Evolutionary conservation across 805 yeast species (phyloP).

Genomic region (Lachancea sp.): DNA sequence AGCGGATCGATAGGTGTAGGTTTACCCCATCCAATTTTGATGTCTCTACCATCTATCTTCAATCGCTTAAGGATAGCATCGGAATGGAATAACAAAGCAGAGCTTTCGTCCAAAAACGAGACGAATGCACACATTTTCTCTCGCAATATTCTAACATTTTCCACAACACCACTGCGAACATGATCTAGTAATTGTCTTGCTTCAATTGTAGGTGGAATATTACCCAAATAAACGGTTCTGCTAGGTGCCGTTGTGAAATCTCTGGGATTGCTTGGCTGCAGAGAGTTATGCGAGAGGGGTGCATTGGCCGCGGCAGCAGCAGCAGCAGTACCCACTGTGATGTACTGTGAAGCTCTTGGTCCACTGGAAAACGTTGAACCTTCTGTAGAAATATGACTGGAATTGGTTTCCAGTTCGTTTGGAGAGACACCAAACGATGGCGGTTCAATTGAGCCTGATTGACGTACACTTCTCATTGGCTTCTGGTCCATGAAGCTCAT

Average conservation of each 20-base stretch:
- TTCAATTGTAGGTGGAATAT: conserved; percentile 74
- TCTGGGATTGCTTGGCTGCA: conserved; percentile 20
- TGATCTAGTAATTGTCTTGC: conserved; percentile 81
- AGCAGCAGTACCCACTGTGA: conserved; percentile 3
- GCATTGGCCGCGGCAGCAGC: conserved; percentile 21
- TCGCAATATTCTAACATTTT: conserved; percentile 70
- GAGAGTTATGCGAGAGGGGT: conserved; percentile 11
- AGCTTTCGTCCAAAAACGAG: conserved; percentile 80
- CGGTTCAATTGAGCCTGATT: conserved; percentile 1
- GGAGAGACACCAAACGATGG: conserved; percentile 10
- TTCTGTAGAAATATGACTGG: conserved; percentile 14
- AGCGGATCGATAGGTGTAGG: conserved; percentile 67
- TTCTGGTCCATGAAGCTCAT: conserved; percentile 1
- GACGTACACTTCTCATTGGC: background rate
- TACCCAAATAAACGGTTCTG: conserved; percentile 86
- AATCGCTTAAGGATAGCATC: conserved; percentile 84
- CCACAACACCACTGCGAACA: conserved; percentile 86
- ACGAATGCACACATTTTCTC: conserved; percentile 85
- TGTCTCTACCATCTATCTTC: conserved; percentile 71
- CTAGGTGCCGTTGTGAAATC: conserved; percentile 50
- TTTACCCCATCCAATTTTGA: conserved; percentile 91
- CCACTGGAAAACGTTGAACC: conserved; percentile 13
- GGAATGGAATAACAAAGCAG: conserved; percentile 87
- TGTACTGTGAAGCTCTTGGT: conserved; percentile 2
- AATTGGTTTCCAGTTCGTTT: conserved; percentile 8